Percentiles rank a stretch among this genome's conserved stretches.
Evolutionary conservation across 2,329 filamentous ascomycete genomes (phyloP).

Genomic region (Colletotrichum acutatum): DNA sequence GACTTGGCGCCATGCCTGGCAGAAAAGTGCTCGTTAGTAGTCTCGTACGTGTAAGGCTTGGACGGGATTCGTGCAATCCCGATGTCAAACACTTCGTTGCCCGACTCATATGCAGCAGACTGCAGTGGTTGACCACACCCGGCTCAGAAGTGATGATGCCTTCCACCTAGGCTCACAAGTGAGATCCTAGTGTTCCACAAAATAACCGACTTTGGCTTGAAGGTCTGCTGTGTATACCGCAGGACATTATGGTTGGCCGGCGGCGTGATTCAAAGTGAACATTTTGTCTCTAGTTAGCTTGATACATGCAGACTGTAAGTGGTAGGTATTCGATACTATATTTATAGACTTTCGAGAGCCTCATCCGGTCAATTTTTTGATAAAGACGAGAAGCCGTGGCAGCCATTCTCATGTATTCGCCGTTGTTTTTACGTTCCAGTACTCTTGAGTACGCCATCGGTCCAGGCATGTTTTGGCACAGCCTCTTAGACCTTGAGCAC

Average conservation of each 20-base stretch:
- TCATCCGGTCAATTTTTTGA: not conserved
- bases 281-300: not conserved
- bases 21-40: not conserved
- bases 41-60: not conserved
- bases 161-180: not conserved
- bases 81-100: not conserved
- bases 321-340: not conserved
- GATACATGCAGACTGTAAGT: not conserved
- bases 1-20: not conserved
- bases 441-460: too few relatives aligned
- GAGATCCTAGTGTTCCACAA: not conserved
- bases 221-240: not conserved
- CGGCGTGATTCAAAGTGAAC: not conserved
- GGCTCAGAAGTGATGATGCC: not conserved
- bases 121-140: not conserved
- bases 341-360: not conserved
- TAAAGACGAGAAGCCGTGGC: too few relatives aligned
- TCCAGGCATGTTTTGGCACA: not conserved
- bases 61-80: not conserved
- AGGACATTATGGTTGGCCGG: too few relatives aligned
- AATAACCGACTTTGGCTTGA: not conserved
- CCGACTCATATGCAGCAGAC: not conserved
- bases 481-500: not conserved
- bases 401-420: too few relatives aligned
- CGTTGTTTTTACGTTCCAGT: too few relatives aligned